Conservation (phyloP, 768 basidiomycete species). For the Hypsizygus marmoreus region DNA sequence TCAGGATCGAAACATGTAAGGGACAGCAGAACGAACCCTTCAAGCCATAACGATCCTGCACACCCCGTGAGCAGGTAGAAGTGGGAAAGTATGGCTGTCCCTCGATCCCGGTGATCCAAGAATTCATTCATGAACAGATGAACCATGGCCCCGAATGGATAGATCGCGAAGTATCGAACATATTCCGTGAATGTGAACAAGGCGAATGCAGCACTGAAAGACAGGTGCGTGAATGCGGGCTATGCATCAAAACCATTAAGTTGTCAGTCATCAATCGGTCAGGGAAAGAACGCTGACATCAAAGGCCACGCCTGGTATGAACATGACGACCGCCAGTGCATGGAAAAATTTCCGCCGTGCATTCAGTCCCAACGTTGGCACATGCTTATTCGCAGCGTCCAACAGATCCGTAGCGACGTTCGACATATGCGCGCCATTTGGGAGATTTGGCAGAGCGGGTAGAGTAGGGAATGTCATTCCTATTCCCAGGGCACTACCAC, state of each 20-base stretch:
- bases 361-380: slow-evolving; percentile 88
- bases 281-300: slow-evolving; percentile 63
- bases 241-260: slow-evolving; percentile 30
- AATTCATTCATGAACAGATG: slow-evolving; percentile 99
- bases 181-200: slow-evolving; percentile 96
- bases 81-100: slow-evolving; percentile 95
- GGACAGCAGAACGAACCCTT: slow-evolving; percentile 62
- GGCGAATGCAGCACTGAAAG: slow-evolving; percentile 94
- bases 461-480: slow-evolving; percentile 49
- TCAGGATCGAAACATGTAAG: slow-evolving; percentile 1
- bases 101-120: slow-evolving; percentile 90
- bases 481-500: slow-evolving; percentile 28
- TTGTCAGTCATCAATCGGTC: slow-evolving; percentile 12
- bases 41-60: slow-evolving; percentile 92
- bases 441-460: slow-evolving; percentile 52
- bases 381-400: slow-evolving; percentile 87
- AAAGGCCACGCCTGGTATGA: slow-evolving; percentile 88
- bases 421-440: slow-evolving; percentile 53
- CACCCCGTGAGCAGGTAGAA: slow-evolving; percentile 97
- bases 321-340: slow-evolving; percentile 93
- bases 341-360: slow-evolving; percentile 97
- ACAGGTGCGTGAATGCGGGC: slow-evolving; percentile 95
- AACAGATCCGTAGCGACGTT: slow-evolving; percentile 65
- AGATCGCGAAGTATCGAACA: slow-evolving; percentile 96
- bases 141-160: slow-evolving; percentile 90